These are phyloP conservation scores for Aspergillus nidulans DNA, from an alignment of 495 filamentous ascomycete genomes.

Conservation along the genomic window DNA sequence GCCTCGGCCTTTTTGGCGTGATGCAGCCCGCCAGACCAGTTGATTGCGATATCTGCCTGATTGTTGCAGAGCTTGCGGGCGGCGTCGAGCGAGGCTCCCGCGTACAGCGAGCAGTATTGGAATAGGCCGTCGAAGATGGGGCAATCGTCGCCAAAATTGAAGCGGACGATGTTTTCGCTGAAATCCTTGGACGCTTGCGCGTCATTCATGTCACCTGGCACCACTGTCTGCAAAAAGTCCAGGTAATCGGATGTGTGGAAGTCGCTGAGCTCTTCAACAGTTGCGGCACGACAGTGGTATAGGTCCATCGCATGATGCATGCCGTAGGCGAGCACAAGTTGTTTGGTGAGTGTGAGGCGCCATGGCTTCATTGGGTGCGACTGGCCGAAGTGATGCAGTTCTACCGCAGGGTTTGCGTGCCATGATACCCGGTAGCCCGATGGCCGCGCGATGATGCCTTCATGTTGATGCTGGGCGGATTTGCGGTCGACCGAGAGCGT, in stretches of 20 bases:
- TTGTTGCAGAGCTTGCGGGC: constrained; percentile 81
- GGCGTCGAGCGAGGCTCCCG: constrained; percentile 84
- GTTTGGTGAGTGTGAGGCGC: constrained; percentile 92
- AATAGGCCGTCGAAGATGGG: constrained; percentile 95
- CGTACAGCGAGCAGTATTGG: constrained; percentile 90
- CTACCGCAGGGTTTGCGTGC: constrained; percentile 92
- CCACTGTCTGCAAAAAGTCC: constrained; percentile 62
- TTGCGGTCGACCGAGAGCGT: constrained; percentile 60
- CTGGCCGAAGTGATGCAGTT: constrained; percentile 91
- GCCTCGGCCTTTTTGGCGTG: constrained; percentile 95
- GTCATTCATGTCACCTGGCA: constrained; percentile 40
- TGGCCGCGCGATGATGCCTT: constrained; percentile 66
- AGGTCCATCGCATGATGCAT: constrained; percentile 96
- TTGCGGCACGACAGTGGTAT: constrained; percentile 75
- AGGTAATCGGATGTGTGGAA: constrained; percentile 91
- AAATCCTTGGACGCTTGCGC: constrained; percentile 25
- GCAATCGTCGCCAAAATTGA: constrained; percentile 92
- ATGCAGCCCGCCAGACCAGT: constrained; percentile 98
- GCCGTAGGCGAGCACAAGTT: constrained; percentile 87
- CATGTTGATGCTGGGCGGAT: constrained; percentile 61
- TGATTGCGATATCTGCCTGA: constrained; percentile 93
- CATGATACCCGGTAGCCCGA: constrained; percentile 92
- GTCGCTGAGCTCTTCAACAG: constrained; percentile 76
- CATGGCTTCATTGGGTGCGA: constrained; percentile 99
- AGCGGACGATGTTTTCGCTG: constrained; percentile 43